Evolutionary conservation across 2,329 filamentous ascomycete species (phyloP), one percentile per base, ranked within the genome.

Genomic region (Alternaria sp.): DNA sequence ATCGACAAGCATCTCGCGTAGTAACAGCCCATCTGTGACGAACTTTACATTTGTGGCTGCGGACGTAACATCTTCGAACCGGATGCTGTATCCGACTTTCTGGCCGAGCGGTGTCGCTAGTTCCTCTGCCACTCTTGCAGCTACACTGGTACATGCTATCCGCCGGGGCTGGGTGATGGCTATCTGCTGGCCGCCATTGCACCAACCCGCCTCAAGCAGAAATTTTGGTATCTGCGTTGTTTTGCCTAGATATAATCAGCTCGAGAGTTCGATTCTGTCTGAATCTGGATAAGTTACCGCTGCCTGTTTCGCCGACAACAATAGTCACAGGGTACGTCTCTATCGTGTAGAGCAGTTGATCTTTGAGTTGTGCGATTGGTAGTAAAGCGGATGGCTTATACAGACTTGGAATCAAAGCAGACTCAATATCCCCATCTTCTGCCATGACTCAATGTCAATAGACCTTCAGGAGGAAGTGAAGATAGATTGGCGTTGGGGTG

Each of bases 201-300:
- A 94, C 94, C 94, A 98, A 79, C 94, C 94, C 72, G 91, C 92
- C 69, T 91, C 85, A 59, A 96, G 89, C 12, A 98, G 85, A 71
- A 91, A 98, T 70, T 97, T 94, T 1, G 95, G 95, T 43, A 98
- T 90, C 75, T 98, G 95, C 0, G 95, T 98, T 1, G 94, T 97
- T 80, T 98, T 98, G 32, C 42, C 94, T 94, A 30, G 12, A 7
- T 0, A 7, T 7, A n/a, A 9, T 36, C 5, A 53, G 22, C 5
- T 6, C 8, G 12, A 1, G 1, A 4, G 1, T 20, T 24, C 3
- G 6, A 0, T 11, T 9, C 16, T 28, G 30, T 6, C 2, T 11
- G n/a, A 4, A 26, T 22, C 1, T 24, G 2, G 3, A 5, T 12
- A n/a, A 1, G 4, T 41, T 74, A 41, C 72, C 73, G 22, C 92